A percentile compares a stretch with the other conserved stretches of the same genome.
phyloP scores from a whole-genome alignment of 164 flowering plant genomes.

The Aristolochia contorta region DNA sequence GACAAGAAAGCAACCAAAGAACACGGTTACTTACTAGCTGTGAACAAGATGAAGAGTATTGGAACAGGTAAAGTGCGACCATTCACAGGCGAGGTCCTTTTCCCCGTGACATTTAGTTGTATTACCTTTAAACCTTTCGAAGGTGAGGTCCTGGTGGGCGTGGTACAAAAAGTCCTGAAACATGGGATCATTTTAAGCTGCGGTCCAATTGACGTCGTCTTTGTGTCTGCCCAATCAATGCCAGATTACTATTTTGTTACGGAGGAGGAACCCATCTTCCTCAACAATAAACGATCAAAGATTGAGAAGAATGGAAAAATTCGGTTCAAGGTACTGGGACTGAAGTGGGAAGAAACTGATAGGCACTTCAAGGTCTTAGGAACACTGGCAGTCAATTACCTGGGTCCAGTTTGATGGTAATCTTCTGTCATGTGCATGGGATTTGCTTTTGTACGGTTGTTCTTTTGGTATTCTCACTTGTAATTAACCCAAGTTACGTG shows the following conservation, averaged over 20 bases:
- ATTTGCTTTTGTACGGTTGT: no score
- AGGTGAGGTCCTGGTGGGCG: conserved; percentile 62
- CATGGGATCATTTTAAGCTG: conserved; percentile 63
- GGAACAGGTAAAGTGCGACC: conserved; percentile 59
- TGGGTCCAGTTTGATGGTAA: conserved; percentile 32
- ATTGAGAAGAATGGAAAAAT: conserved; percentile 39
- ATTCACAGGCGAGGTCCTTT: conserved; percentile 55
- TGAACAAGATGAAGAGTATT: conserved; percentile 40
- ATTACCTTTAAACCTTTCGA: conserved; percentile 53
- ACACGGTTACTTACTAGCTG: conserved; percentile 53
- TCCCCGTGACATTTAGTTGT: conserved; percentile 60
- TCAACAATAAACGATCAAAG: conserved; percentile 36
- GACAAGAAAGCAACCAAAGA: conserved; percentile 49
- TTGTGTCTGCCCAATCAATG: conserved; percentile 53
- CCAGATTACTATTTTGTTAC: conserved; percentile 39
- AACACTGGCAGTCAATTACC: conserved; percentile 41
- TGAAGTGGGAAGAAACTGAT: conserved; percentile 26
- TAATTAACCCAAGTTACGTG: no score
- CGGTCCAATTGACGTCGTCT: conserved; percentile 58
- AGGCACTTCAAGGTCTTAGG: conserved; percentile 39
- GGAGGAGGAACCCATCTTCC: conserved; percentile 59
- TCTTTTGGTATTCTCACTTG: no score
- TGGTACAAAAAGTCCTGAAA: conserved; percentile 46
- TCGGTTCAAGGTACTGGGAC: conserved; percentile 21
- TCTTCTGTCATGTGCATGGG: not conserved